Base-by-base conservation (phyloP, 805 yeast genomes). In the Debaryomyces tyrocola region DNA sequence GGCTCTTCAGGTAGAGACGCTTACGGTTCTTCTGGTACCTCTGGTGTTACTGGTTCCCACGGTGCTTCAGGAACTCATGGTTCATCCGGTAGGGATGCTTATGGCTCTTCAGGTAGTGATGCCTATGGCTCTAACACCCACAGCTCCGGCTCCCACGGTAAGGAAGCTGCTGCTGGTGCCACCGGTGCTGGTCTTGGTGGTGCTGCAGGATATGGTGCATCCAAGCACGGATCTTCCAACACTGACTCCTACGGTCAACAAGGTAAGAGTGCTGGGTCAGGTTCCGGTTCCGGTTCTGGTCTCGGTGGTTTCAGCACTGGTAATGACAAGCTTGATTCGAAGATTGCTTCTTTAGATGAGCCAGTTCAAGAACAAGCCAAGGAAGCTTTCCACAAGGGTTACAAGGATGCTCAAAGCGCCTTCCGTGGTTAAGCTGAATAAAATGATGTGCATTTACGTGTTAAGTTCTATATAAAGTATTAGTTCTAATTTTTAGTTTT, bases 381-480 rank as follows among this genome's bases (percentile, higher is more conserved):
- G 54, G 69, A 67, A 21, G 75, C 74, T 6, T 69, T 67, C 56
- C 60, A 67, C 48, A 63, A 58, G 47, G 75, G 74, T 40, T 70
- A 69, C 61, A 55, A 64, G 20, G 75, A 69, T 42, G 74, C 73
- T 37, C 59, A 63, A 51, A 44, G 47, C 17, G 56, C 63, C 6
- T 61, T 63, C 47, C 58, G 57, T 28, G 12, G 15, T 27, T 37
- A 37, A 15, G 18, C 10, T 34, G 21, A 38, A 21, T 38, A 15
- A 27, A 20, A 38, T 20, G 33, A 27, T 15, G 2, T 38, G 29
- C 41, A 38, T 20, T 21, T 35, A 35, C 7, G 38, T 35, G 24
- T 20, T 35, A 35, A 18, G 38, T 35, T 17, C 24, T 35, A 35
- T 37, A 15, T 37, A 15, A 17, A 17, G 38, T 20, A 14, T 37